Evolutionary conservation across 2,329 filamentous ascomycete species (phyloP), one percentile per base, ranked within the genome.

Genomic region (Fusarium dlaminii): DNA sequence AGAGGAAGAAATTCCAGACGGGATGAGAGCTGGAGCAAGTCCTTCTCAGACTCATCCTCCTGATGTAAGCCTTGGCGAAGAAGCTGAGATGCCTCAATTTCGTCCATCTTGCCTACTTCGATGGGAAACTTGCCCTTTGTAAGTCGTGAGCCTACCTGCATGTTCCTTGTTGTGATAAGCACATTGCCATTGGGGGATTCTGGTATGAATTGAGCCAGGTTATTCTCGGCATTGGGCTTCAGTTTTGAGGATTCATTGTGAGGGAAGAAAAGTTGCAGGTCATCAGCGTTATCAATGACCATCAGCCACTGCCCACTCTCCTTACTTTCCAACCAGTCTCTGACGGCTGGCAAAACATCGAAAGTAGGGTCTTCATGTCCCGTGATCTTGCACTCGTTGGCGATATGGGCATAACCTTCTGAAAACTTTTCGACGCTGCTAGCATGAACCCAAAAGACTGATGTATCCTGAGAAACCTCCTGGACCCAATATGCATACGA

Each of bases 371-470:
- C 60, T 7, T 81, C 63, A 9, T 79, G 66, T 0, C 75, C 77
- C 2, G 72, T 52, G 1, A 84, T 74, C 3, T 76, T 74, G 39
- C 79, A 75, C 5, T 65, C 24, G 18, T 79, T 64, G 2, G 82
- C 82, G n/a, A 84, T 83, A 0, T 45, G 52, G 32, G 65, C 24
- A n/a, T 81, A 83, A 0, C 75, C 74, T 49, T 84, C 74, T 15
- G 80, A 74, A n/a, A 83, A 77, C 1, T 82, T 78, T 4, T 78
- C 79, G 1, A 57, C 37, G 6, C 71, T 82, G 7, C 68, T 75
- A 1, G 80, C 81, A 64, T 82, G 79, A 3, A 83, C 69, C 81
- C 81, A 83, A 51, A 83, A 83, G 3, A 81, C 69, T 22, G 79
- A 82, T 0, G 32, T 54, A 10, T 71, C 39, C 0, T 70, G 59